Percentiles rank a stretch among this genome's conserved stretches.
Evolutionary conservation across 2,329 filamentous ascomycete genomes (phyloP).

Genomic region (Hyphodiscus sp.): DNA sequence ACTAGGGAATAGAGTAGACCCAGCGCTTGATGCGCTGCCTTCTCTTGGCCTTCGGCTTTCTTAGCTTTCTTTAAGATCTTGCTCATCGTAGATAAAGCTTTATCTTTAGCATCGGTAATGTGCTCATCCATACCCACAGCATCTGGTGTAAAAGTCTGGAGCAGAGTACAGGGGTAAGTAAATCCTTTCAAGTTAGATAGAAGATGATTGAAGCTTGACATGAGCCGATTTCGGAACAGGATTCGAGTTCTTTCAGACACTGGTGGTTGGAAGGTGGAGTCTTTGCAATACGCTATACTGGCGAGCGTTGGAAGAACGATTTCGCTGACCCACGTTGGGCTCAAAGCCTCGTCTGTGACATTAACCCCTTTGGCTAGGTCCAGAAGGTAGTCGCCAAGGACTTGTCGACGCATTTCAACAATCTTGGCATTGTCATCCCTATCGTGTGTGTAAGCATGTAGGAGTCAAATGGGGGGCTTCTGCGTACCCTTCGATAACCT

Average conservation of each 20-base stretch:
- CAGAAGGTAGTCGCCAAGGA: constrained; percentile 29
- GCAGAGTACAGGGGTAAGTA: constrained; percentile 31
- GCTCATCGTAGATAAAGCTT: constrained; percentile 45
- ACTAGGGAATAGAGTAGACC: constrained; percentile 78
- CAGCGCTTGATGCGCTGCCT: constrained; percentile 50
- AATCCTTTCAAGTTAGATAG: constrained; percentile 48
- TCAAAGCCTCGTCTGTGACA: constrained; percentile 12
- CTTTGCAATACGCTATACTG: constrained; percentile 46
- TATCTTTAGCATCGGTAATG: constrained; percentile 45
- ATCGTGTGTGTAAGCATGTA: constrained; percentile 3
- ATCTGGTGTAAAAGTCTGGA: constrained; percentile 21
- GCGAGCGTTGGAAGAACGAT: constrained; percentile 34
- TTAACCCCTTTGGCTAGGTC: constrained; percentile 26
- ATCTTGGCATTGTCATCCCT: constrained; percentile 20
- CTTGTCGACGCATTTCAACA: constrained; percentile 25
- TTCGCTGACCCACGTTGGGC: constrained; percentile 21
- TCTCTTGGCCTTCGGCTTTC: constrained; percentile 27
- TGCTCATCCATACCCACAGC: constrained; percentile 50
- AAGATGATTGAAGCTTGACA: constrained; percentile 52
- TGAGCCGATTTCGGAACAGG: constrained; percentile 49
- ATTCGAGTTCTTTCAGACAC: constrained; percentile 48
- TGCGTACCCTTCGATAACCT: constrained; percentile 31
- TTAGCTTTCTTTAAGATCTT: constrained; percentile 42
- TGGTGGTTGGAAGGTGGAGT: constrained; percentile 34
- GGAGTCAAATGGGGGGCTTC: not conserved